Evolutionary conservation across 148 eudicot species (phyloP), one percentile per base, ranked within the genome.

Genomic region (Spergularia marina): DNA sequence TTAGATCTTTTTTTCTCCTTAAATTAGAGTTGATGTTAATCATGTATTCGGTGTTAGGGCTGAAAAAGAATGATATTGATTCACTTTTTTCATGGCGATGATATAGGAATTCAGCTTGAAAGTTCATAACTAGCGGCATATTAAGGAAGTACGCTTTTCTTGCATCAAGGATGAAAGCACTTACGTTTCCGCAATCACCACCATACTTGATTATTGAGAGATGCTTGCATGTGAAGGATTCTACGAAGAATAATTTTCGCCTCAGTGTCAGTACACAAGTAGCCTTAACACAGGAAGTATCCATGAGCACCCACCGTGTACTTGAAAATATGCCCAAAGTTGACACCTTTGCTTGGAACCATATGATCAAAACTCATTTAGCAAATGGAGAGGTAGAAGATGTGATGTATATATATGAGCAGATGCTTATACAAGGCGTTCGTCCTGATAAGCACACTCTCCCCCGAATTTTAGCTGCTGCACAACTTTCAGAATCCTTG

Each of bases 361-460:
- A 68, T 51, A 73, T 85, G 57, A 87, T 90, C 53, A 83, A 81
- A 62, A 79, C 86, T 66, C 81, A 90, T 78, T 77, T 90, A 57
- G 67, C 68, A 53, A 71, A 71, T 65, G 76, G 76, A 39, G 81
- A 88, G 75, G 60, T 76, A 44, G 64, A 66, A 62, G 68, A 82
- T 13, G 90, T 82, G 21, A 61, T 83, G 12, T 72, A 72, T 8
- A 58, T 83, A 76, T 90, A 88, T 76, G 72, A 75, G 68, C 83
- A 85, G 72, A 90, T 90, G 95, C 79, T 90, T 13, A 12, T 79
- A 52, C 82, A 74, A 20, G 89, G 92, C 30, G 82, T 88, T 77
- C 49, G 74, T 36, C 95, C 95, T 56, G 92, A 90, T 74, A 78
- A 78, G 77, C 95, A 88, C 80, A 90, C 92, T 1, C 76, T 90